Conservation (phyloP, 192 early-diverging fungal species). For the Jimgerdemannia flammicorona region DNA sequence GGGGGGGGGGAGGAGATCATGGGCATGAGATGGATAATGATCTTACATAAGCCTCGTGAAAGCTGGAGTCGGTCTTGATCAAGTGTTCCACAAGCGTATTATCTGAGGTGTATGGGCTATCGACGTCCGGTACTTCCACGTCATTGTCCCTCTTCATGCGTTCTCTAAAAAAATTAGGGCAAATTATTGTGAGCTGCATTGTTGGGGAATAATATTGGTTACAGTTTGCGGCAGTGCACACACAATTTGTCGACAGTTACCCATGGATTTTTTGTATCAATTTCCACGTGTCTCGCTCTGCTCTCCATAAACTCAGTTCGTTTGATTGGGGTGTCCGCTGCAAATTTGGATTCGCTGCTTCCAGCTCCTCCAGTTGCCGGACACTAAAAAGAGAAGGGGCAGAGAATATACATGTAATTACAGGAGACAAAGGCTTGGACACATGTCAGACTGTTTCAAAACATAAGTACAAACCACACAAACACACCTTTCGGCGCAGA, state of each 20-base stretch:
- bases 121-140: constrained; percentile 6
- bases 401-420: background rate
- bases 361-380: background rate
- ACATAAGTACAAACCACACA: background rate
- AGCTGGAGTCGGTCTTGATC: constrained; percentile 16
- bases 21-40: background rate
- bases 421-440: too few relatives aligned
- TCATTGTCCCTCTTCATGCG: background rate
- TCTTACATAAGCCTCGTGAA: constrained; percentile 26
- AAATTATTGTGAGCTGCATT: background rate
- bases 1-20: too few relatives aligned
- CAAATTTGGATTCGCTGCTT: background rate
- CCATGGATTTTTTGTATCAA: constrained; percentile 32
- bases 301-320: constrained; percentile 19
- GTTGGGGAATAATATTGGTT: background rate
- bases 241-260: background rate
- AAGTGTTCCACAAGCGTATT: constrained; percentile 28
- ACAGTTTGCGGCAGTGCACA: background rate
- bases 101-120: background rate
- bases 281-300: constrained; percentile 43
- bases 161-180: constrained; percentile 20
- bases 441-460: background rate
- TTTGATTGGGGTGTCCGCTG: background rate
- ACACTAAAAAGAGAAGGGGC: background rate
- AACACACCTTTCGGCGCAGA: background rate